phyloP scores from a whole-genome alignment of 495 filamentous ascomycete species.

The Hapsidospora chrysogenum region DNA sequence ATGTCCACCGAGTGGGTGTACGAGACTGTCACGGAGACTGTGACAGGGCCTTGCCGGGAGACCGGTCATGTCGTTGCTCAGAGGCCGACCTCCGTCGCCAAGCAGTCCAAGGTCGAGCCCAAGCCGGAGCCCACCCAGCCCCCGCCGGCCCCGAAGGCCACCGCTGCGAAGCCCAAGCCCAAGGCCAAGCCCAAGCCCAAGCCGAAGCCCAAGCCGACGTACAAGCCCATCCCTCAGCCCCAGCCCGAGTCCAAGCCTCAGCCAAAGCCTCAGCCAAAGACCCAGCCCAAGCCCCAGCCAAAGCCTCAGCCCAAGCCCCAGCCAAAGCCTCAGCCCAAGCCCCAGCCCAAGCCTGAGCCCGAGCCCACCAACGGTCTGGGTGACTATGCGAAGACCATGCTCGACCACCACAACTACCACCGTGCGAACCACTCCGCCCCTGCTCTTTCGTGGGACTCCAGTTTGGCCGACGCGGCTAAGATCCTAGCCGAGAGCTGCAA shows the following conservation, averaged over 20 bases:
- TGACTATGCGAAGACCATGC: constrained; percentile 17
- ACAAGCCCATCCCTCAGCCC: neutral
- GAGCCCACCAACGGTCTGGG: constrained; percentile 6
- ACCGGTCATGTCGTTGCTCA: constrained; percentile 28
- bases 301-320: constrained; percentile 3
- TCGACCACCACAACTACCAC: constrained; percentile 73
- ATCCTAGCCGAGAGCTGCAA: constrained; percentile 35
- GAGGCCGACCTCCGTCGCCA: constrained; percentile 13
- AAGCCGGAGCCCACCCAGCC: constrained; percentile 2
- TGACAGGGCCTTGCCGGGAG: constrained; percentile 19
- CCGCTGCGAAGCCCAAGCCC: constrained; percentile 5
- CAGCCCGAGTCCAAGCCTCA: constrained; percentile 1
- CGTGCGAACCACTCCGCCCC: constrained; percentile 66
- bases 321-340: constrained; percentile 2
- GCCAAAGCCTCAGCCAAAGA: constrained; percentile 5
- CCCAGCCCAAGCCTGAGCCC: constrained; percentile 6
- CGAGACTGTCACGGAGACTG: constrained; percentile 43
- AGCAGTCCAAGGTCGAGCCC: too few species aligned
- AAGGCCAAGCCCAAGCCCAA: constrained; percentile 4
- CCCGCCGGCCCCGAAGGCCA: constrained; percentile 6
- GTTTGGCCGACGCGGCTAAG: constrained; percentile 44
- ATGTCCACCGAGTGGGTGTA: constrained; percentile 36
- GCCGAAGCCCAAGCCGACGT: constrained; percentile 2
- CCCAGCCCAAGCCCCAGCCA: neutral
- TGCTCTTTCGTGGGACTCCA: constrained; percentile 43